Evolutionary conservation across 257 asterid species (phyloP).

Genomic region (Verbascum thapsus): DNA sequence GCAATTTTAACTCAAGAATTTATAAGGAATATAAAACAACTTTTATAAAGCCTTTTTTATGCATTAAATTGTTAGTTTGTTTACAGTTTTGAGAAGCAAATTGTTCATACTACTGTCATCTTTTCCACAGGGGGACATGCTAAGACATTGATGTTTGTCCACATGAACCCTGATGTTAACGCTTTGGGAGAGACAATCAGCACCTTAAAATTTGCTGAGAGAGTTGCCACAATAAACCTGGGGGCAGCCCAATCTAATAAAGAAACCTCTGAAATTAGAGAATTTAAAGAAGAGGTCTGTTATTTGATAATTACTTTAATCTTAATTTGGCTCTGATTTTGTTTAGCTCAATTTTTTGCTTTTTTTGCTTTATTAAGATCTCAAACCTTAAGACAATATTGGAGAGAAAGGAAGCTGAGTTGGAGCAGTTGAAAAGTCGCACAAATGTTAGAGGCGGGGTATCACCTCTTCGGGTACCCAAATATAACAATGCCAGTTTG

Average conservation of each 20-base stretch:
- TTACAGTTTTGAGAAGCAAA: neutral
- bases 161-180: conserved; percentile 75
- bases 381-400: conserved; percentile 70
- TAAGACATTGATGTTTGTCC: conserved; percentile 88
- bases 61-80: neutral
- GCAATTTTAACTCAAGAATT: neutral
- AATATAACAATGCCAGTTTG: conserved; percentile 41
- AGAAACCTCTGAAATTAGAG: conserved; percentile 80
- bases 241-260: conserved; percentile 85
- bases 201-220: conserved; percentile 84
- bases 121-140: conserved; percentile 63
- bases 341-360: conserved; percentile 24
- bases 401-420: conserved; percentile 85
- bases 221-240: conserved; percentile 85
- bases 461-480: conserved; percentile 77
- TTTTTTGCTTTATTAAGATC: conserved; percentile 49
- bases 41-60: conserved; percentile 5
- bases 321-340: conserved; percentile 3
- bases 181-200: conserved; percentile 88
- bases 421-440: conserved; percentile 70
- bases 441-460: conserved; percentile 47
- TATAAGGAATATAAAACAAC: conserved; percentile 10
- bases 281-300: conserved; percentile 78
- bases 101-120: neutral
- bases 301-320: conserved; percentile 28